Conservation (phyloP, 331 rosid genomes). For the Spiraea crenata region DNA sequence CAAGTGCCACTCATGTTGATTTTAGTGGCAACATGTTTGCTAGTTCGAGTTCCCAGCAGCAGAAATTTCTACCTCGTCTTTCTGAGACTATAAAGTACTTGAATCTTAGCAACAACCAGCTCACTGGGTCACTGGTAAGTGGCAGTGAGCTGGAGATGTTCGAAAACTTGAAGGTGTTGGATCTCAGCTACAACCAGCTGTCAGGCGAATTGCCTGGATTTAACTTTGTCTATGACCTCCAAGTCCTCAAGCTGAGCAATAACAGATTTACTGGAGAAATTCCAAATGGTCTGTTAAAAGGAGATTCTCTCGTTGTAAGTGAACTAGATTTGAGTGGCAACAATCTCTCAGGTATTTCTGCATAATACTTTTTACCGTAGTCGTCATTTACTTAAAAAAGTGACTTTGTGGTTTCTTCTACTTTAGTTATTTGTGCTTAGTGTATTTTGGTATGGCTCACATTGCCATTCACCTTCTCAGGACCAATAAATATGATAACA, state of each 20-base stretch:
- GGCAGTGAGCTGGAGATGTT: constrained; percentile 62
- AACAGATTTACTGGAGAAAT: constrained; percentile 78
- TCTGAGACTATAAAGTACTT: constrained; percentile 74
- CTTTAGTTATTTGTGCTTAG: background rate
- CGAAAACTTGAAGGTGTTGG: constrained; percentile 81
- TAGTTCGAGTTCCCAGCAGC: constrained; percentile 54
- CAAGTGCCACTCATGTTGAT: constrained; percentile 72
- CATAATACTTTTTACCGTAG: constrained; percentile 11
- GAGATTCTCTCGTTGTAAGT: constrained; percentile 75
- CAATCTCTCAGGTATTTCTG: constrained; percentile 78
- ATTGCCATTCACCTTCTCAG: constrained; percentile 48
- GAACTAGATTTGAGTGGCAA: constrained; percentile 96
- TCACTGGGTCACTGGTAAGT: constrained; percentile 72
- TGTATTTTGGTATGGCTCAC: constrained; percentile 25
- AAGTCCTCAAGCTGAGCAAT: constrained; percentile 88
- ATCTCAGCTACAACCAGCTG: constrained; percentile 86
- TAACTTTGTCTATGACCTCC: constrained; percentile 86
- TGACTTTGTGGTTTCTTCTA: constrained; percentile 4
- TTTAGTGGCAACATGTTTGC: constrained; percentile 72
- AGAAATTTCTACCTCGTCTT: constrained; percentile 55
- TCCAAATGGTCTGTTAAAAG: constrained; percentile 76
- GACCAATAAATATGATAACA: constrained; percentile 65
- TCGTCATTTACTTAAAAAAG: constrained; percentile 11
- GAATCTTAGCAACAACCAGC: constrained; percentile 83
- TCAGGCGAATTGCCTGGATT: constrained; percentile 92